Base-by-base conservation (phyloP, 768 basidiomycete species). In the Rossbeevera mucosa region DNA sequence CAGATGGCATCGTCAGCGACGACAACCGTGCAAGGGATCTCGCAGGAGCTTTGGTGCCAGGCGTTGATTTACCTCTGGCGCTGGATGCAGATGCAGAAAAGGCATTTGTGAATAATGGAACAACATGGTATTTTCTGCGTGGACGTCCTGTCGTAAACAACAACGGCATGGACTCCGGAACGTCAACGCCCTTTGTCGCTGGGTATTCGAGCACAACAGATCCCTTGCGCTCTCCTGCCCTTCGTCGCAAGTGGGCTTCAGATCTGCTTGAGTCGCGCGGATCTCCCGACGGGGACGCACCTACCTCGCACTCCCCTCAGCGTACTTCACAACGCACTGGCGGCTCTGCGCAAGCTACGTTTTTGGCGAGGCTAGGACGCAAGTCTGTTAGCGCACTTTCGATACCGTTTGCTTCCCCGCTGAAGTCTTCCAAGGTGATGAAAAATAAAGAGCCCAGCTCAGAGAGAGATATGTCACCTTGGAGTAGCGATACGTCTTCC, bases 41-140 rank as follows among this genome's bases (percentile, higher is more conserved):
- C 41, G 64, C 66, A 2, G 70, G 64, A 21, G 54, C 59, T 16
- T 54, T 48, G 3, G 18, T 33, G 7, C 44, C 51, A 24, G 72
- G 65, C 44, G 74, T 72, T 13, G 82, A 85, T 24, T 68, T 70
- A 9, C 84, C 87, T 9, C 65, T 90, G 30, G 80, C 90, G 8
- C 75, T 87, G 50, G 91, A 93, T 59, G 86, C 88, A 0, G 91
- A 94, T 63, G 81, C 81, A 0, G 91, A 93, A 68, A 75, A 73
- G 5, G 86, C 85, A 1, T 88, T 88, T 61, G 69, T 74, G 5
- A 49, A 56, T 31, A 78, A 77, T 48, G 78, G 80, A 2, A 78
- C 81, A 18, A 71, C 73, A 25, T 76, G 78, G 71, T 80, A 80
- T 51, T 82, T 79, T 59, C 77, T 74, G 55, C 78, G 79, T 40